These are phyloP conservation scores for Astrothelium macrocarpum DNA, from an alignment of 495 filamentous ascomycete genomes.

Conservation along the genomic window DNA sequence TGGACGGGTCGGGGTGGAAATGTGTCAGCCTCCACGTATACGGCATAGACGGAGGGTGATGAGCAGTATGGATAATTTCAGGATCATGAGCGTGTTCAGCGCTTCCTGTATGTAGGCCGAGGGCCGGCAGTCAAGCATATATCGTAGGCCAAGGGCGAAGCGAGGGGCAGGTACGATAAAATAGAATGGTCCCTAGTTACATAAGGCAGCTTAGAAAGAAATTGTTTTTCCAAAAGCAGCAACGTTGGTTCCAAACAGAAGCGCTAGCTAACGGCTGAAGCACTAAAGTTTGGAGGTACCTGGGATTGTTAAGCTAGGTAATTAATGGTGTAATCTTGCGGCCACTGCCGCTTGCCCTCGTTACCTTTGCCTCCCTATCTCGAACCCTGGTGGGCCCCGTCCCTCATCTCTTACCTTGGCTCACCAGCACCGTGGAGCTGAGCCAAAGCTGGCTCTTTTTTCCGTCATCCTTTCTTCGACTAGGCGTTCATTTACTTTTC, in stretches of 20 bases:
- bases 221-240: background rate
- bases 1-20: conserved; percentile 98
- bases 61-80: background rate
- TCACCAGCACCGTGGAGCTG: background rate
- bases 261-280: too few relatives aligned
- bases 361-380: background rate
- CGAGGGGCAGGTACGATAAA: background rate
- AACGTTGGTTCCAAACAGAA: background rate
- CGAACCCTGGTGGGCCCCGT: background rate
- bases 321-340: background rate
- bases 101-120: background rate
- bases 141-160: background rate
- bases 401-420: background rate
- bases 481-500: background rate
- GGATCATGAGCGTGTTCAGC: background rate
- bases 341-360: background rate
- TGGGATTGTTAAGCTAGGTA: background rate
- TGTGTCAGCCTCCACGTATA: conserved; percentile 92
- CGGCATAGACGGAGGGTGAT: conserved; percentile 53
- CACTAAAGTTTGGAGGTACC: background rate
- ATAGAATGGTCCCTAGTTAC: background rate
- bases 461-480: background rate
- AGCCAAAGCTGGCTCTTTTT: background rate
- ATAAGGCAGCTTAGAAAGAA: background rate
- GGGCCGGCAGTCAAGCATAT: background rate